A percentile compares a stretch with the other conserved stretches of the same genome.
phyloP scores from a whole-genome alignment of 352 stramenopile genomes.

The Pythium brachiatum region DNA sequence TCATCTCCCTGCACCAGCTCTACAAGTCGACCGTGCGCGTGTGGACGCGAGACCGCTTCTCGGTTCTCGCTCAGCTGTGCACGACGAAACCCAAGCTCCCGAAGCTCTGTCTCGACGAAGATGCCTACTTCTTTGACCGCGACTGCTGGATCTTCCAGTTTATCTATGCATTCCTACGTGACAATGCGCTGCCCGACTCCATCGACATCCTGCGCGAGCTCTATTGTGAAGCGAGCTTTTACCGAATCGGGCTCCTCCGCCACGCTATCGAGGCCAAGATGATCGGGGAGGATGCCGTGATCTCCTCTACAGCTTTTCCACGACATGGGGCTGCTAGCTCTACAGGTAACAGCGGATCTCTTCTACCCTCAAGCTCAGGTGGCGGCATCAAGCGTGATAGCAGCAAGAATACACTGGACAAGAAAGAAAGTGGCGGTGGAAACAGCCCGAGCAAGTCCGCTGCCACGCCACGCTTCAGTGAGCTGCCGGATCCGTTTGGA shows the following conservation, averaged over 20 bases:
- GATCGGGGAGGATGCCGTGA: slow-evolving; percentile 53
- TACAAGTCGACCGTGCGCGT: slow-evolving; percentile 72
- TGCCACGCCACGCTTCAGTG: slow-evolving; percentile 20
- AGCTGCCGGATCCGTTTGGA: slow-evolving; percentile 63
- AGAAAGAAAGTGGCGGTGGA: slow-evolving; percentile 30
- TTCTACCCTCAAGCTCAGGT: neutral
- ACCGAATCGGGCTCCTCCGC: slow-evolving; percentile 64
- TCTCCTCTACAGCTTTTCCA: slow-evolving; percentile 12
- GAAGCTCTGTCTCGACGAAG: slow-evolving; percentile 44
- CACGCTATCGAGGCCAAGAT: slow-evolving; percentile 79
- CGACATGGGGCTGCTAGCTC: neutral
- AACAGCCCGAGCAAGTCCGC: slow-evolving; percentile 5
- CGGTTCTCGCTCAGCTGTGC: slow-evolving; percentile 77
- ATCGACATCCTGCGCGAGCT: slow-evolving; percentile 66
- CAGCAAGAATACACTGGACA: slow-evolving; percentile 22
- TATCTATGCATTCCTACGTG: slow-evolving; percentile 62
- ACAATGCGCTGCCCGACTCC: slow-evolving; percentile 54
- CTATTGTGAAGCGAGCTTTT: slow-evolving; percentile 79
- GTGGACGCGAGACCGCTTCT: slow-evolving; percentile 77
- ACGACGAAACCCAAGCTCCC: slow-evolving; percentile 56
- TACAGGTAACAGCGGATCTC: neutral
- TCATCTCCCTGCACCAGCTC: no score
- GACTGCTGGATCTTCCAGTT: slow-evolving; percentile 76
- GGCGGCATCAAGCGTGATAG: slow-evolving; percentile 1
- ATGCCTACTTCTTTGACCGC: slow-evolving; percentile 72